Conservation (phyloP, 352 stramenopile genomes). For the Phytopythium cucurbitacearum region DNA sequence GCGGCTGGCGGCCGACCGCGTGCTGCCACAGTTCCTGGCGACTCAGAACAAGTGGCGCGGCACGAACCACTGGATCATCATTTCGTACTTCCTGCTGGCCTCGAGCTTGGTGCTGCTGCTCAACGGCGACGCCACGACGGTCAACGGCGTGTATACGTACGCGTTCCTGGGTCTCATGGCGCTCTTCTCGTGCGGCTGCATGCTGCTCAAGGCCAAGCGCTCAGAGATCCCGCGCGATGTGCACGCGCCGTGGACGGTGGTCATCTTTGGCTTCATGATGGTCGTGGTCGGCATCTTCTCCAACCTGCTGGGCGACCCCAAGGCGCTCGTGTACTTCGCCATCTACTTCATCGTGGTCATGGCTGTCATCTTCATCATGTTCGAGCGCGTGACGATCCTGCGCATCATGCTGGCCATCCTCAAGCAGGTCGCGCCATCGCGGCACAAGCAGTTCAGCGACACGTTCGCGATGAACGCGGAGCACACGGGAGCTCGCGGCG, state of each 20-base stretch:
- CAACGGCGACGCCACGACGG: constrained; percentile 59
- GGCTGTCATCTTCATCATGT: constrained; percentile 43
- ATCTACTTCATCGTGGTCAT: constrained; percentile 49
- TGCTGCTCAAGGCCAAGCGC: constrained; percentile 84
- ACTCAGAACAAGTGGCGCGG: constrained; percentile 52
- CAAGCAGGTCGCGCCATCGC: constrained; percentile 29
- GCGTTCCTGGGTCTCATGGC: constrained; percentile 80
- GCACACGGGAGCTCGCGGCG: constrained; percentile 36
- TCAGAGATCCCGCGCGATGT: constrained; percentile 65
- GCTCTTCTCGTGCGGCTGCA: constrained; percentile 77
- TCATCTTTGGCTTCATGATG: constrained; percentile 33
- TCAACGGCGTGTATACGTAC: constrained; percentile 83
- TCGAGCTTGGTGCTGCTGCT: constrained; percentile 69
- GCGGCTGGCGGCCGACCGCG: constrained; percentile 66
- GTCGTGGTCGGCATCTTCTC: constrained; percentile 44
- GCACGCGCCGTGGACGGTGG: constrained; percentile 41
- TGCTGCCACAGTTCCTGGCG: constrained; percentile 48
- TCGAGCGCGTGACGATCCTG: constrained; percentile 45
- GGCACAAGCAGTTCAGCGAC: constrained; percentile 2
- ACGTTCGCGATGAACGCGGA: constrained; percentile 12
- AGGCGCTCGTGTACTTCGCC: constrained; percentile 48
- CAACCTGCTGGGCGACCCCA: constrained; percentile 39
- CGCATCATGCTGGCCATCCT: constrained; percentile 27
- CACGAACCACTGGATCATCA: constrained; percentile 77
- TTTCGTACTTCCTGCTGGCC: constrained; percentile 58